phyloP scores from a whole-genome alignment of 2,329 filamentous ascomycete genomes.

The Penicillium paneum region DNA sequence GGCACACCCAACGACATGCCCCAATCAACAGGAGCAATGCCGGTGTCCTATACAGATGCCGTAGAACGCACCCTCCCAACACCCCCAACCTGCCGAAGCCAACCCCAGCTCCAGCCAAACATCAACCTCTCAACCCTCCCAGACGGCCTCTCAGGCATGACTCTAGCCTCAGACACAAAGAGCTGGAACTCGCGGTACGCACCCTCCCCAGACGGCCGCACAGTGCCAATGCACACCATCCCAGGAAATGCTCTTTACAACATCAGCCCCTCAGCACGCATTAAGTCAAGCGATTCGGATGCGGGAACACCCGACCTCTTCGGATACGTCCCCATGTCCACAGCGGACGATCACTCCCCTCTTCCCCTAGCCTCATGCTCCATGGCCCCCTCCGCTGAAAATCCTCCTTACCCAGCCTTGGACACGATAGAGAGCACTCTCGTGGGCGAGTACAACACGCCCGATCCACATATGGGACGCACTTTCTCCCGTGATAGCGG shows the following conservation, averaged over 20 bases:
- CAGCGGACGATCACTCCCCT: constrained; percentile 11
- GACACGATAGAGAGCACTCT: constrained; percentile 16
- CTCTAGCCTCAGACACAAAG: constrained; percentile 21
- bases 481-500: constrained; percentile 19
- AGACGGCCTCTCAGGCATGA: constrained; percentile 17
- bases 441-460: constrained; percentile 18
- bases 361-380: constrained; percentile 5
- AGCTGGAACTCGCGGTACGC: constrained; percentile 12
- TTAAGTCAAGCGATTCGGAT: constrained; percentile 18
- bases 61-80: constrained; percentile 38
- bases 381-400: constrained; percentile 1
- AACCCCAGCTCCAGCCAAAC: constrained; percentile 8
- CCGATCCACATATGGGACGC: constrained; percentile 16
- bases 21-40: constrained; percentile 23
- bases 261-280: constrained; percentile 10
- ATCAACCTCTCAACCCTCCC: constrained; percentile 15
- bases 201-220: not conserved
- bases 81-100: constrained; percentile 28
- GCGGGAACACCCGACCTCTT: constrained; percentile 30
- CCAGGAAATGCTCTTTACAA: constrained; percentile 22
- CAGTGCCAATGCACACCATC: constrained; percentile 16
- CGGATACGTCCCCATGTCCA: constrained; percentile 27
- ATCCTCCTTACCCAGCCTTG: constrained; percentile 12
- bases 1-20: constrained; percentile 25
- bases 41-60: constrained; percentile 19